phyloP scores from a whole-genome alignment of 1,284 basidiomycete genomes.

The Cryptococcus sp. region DNA sequence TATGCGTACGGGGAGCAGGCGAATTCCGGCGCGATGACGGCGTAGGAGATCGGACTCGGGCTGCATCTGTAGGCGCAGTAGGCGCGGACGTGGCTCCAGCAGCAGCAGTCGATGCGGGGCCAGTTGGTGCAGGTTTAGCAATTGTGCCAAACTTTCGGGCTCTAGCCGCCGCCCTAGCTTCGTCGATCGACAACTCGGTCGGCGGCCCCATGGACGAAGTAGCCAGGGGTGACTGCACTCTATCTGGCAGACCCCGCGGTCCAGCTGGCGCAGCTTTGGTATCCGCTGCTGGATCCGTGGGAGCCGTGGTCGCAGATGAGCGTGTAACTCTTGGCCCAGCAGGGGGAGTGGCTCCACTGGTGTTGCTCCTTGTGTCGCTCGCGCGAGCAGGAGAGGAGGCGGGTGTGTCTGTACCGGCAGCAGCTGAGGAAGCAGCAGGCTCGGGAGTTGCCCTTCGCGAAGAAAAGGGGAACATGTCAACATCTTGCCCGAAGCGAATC shows the following conservation, averaged over 20 bases:
- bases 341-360: constrained; percentile 13
- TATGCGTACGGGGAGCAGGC: constrained; percentile 13
- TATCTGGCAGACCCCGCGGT: constrained; percentile 3
- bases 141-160: constrained; percentile 39
- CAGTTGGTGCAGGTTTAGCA: constrained; percentile 16
- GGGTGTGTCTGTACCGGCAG: constrained; percentile 1
- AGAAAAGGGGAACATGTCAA: not conserved
- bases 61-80: not conserved
- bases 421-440: not conserved
- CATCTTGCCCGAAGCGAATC: not conserved
- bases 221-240: constrained; percentile 5
- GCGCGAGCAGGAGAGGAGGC: constrained; percentile 10
- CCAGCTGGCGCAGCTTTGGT: constrained; percentile 3
- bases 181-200: constrained; percentile 31
- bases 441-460: constrained; percentile 12
- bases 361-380: constrained; percentile 1
- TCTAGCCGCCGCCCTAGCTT: constrained; percentile 38
- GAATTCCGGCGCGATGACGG: constrained; percentile 13
- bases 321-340: constrained; percentile 25
- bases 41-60: constrained; percentile 14
- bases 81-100: constrained; percentile 1
- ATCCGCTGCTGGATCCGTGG: constrained; percentile 12
- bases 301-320: constrained; percentile 9
- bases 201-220: constrained; percentile 35
- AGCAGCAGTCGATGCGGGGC: not conserved